These are phyloP conservation scores for Chenopodium formosanum DNA, from an alignment of 148 eudicot genomes.

Conservation along the genomic window DNA sequence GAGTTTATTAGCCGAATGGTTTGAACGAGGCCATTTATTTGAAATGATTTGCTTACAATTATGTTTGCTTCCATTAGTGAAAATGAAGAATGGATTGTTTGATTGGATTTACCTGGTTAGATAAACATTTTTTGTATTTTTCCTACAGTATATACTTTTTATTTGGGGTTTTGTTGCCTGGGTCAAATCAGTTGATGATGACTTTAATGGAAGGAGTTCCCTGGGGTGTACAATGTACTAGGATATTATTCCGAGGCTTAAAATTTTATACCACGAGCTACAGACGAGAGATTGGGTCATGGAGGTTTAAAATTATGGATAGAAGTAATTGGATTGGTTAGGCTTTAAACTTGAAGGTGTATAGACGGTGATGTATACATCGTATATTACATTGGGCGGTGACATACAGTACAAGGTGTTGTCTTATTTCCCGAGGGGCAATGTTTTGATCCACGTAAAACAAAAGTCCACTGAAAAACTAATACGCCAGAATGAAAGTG, in stretches of 20 bases:
- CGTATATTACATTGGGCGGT: background rate
- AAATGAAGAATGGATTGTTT: background rate
- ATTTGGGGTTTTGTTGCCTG: background rate
- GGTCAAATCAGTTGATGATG: no score
- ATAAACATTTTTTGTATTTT: background rate
- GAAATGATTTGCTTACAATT: background rate
- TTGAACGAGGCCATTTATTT: background rate
- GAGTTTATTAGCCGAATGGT: background rate
- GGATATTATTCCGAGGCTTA: background rate
- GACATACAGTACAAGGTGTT: background rate
- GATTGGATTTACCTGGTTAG: background rate
- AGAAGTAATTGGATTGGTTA: background rate
- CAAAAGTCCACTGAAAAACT: background rate
- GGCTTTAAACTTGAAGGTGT: background rate
- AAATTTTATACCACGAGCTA: background rate
- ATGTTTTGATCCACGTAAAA: background rate
- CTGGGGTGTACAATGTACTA: background rate
- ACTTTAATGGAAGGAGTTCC: background rate
- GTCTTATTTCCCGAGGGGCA: background rate
- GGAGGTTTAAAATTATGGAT: no score
- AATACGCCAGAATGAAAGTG: background rate
- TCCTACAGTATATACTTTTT: background rate
- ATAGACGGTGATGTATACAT: background rate
- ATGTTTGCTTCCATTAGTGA: background rate
- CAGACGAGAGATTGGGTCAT: background rate